Percentiles rank a stretch among this genome's conserved stretches.
These are phyloP conservation scores for Pseudogymnoascus sp. DNA, from an alignment of 2,329 filamentous ascomycete genomes.

Conservation along the genomic window DNA sequence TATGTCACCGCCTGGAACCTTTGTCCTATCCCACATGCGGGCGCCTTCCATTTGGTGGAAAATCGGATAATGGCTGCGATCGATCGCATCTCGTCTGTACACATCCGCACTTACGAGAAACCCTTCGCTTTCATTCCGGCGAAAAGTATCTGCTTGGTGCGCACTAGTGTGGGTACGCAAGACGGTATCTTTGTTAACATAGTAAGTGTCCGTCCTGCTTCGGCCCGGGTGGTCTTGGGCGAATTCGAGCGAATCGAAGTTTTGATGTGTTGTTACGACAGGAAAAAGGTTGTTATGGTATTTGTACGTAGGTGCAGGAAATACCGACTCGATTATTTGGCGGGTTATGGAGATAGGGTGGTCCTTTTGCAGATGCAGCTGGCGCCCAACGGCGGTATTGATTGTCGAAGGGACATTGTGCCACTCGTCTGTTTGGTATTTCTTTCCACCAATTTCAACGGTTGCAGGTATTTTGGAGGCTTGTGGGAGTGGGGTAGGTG, in stretches of 20 bases:
- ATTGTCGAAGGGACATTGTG: conserved; percentile 78
- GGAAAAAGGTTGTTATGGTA: conserved; percentile 75
- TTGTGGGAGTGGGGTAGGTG: not conserved
- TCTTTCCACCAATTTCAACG: conserved; percentile 35
- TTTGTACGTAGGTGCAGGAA: conserved; percentile 63
- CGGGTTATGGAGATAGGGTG: conserved; percentile 89
- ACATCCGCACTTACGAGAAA: conserved; percentile 93
- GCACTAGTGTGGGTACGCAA: conserved; percentile 91
- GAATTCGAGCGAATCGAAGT: conserved; percentile 97
- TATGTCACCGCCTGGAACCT: conserved; percentile 49
- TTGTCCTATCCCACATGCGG: conserved; percentile 71
- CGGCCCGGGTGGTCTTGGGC: conserved; percentile 80
- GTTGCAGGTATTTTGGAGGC: not conserved
- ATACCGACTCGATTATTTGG: conserved; percentile 84
- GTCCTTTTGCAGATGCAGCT: conserved; percentile 81
- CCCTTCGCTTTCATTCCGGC: conserved; percentile 61
- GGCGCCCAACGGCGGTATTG: conserved; percentile 62
- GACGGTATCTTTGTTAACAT: conserved; percentile 76
- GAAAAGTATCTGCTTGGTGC: conserved; percentile 79
- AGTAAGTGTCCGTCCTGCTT: conserved; percentile 87
- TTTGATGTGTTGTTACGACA: conserved; percentile 75
- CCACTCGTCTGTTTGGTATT: conserved; percentile 67
- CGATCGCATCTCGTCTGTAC: conserved; percentile 89
- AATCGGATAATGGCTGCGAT: conserved; percentile 88
- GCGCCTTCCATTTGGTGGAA: conserved; percentile 99